These are phyloP conservation scores for Sclerotinia subarctica DNA, from an alignment of 2,329 filamentous ascomycete genomes.

Conservation along the genomic window DNA sequence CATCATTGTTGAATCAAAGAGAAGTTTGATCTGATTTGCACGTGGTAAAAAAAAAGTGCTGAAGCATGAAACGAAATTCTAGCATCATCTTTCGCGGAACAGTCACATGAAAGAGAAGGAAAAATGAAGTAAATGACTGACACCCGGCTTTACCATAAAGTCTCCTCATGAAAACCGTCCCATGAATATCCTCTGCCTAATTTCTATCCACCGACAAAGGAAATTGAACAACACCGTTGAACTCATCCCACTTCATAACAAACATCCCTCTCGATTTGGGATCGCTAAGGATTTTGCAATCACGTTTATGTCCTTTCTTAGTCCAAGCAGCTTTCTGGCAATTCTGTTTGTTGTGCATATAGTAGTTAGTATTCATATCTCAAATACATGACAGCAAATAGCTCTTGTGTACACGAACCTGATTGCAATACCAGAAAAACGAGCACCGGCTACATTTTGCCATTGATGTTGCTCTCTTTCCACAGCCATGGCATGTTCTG, in stretches of 20 bases:
- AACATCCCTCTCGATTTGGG: background rate
- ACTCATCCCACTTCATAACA: background rate
- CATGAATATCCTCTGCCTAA: background rate
- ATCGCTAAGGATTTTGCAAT: background rate
- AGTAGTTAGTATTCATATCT: background rate
- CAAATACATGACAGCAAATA: background rate
- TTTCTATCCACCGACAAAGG: background rate
- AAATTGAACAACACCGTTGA: background rate
- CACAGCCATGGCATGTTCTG: background rate
- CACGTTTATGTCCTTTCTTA: background rate
- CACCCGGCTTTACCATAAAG: background rate
- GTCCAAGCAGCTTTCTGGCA: background rate
- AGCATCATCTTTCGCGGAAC: background rate
- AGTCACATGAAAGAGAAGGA: background rate
- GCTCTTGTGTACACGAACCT: background rate
- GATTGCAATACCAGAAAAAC: background rate
- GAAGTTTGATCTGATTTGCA: background rate
- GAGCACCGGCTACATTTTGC: background rate
- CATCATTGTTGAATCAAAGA: background rate
- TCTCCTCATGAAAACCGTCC: background rate
- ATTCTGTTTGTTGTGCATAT: background rate
- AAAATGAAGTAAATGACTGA: background rate
- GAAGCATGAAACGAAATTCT: background rate
- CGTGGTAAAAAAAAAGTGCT: background rate
- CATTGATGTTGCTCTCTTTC: background rate